Evolutionary conservation across 441 rosid genomes (phyloP).

Genomic region (Populus hybrid): DNA sequence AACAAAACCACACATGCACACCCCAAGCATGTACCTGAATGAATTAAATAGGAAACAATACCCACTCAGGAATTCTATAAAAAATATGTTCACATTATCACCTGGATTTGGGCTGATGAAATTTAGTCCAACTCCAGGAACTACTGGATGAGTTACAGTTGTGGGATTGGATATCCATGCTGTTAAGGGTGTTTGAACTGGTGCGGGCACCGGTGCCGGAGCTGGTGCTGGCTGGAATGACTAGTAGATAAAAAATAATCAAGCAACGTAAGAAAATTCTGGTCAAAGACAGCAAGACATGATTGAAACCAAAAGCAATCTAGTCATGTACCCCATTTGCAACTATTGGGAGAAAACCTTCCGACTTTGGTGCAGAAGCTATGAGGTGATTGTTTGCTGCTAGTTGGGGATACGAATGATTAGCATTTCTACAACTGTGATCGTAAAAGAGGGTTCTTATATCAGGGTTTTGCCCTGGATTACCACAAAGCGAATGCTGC

Average conservation of each 20-base stretch:
- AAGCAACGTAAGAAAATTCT: neutral
- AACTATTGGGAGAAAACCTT: conserved; percentile 54
- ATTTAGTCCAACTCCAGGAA: conserved; percentile 34
- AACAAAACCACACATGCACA: too few species aligned
- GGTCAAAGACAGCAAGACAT: neutral
- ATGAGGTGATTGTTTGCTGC: conserved; percentile 63
- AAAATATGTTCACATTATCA: conserved; percentile 1
- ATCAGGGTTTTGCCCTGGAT: conserved; percentile 76
- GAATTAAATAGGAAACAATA: neutral
- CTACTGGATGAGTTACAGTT: conserved; percentile 31
- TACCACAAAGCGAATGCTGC: conserved; percentile 87
- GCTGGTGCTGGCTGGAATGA: conserved; percentile 34
- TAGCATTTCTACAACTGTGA: conserved; percentile 66
- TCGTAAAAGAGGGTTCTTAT: conserved; percentile 74
- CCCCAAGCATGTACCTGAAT: neutral
- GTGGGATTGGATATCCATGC: conserved; percentile 46
- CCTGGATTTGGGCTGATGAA: conserved; percentile 35
- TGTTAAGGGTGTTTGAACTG: conserved; percentile 35
- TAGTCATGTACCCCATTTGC: conserved; percentile 65
- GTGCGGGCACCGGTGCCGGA: conserved; percentile 29
- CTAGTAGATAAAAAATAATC: conserved; percentile 19
- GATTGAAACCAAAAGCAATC: neutral
- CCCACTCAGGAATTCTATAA: neutral
- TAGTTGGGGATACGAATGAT: conserved; percentile 62
- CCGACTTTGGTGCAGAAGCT: conserved; percentile 54